Conservation (phyloP, 2,329 filamentous ascomycete genomes). For the Botrytis hyacinthi region DNA sequence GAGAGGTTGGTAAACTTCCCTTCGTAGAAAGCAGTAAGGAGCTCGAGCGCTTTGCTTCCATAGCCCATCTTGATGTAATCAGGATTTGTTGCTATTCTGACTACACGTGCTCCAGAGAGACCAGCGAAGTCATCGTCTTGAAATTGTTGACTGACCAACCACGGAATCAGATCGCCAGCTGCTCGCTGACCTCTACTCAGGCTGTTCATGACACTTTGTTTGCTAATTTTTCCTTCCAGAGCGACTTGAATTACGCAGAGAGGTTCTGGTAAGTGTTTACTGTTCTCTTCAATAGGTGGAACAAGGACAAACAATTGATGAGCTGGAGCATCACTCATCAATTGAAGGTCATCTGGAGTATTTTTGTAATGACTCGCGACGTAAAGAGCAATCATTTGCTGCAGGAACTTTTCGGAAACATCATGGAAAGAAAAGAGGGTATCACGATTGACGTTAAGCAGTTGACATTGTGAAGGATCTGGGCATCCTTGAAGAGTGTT, state of each 20-base stretch:
- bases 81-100: conserved; percentile 94
- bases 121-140: conserved; percentile 96
- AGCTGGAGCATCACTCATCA: conserved; percentile 96
- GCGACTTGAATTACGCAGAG: conserved; percentile 93
- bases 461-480: conserved; percentile 85
- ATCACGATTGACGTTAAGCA: conserved; percentile 92
- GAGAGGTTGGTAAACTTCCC: conserved; percentile 84
- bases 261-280: conserved; percentile 81
- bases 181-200: conserved; percentile 85
- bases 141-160: conserved; percentile 97
- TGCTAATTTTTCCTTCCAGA: conserved; percentile 91
- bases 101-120: conserved; percentile 85
- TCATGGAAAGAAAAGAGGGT: conserved; percentile 98
- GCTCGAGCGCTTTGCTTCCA: conserved; percentile 80
- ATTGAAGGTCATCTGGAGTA: conserved; percentile 93
- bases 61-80: conserved; percentile 94
- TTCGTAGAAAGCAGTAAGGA: conserved; percentile 90
- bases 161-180: conserved; percentile 91
- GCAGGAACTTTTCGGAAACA: conserved; percentile 93
- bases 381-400: conserved; percentile 97
- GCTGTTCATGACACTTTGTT: conserved; percentile 85
- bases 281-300: conserved; percentile 75
- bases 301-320: conserved; percentile 96
- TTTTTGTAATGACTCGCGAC: conserved; percentile 99
- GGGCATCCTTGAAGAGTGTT: conserved; percentile 62